A percentile compares a stretch with the other conserved stretches of the same genome.
phyloP scores from a whole-genome alignment of 495 filamentous ascomycete species.

The Daldinia decipiens region DNA sequence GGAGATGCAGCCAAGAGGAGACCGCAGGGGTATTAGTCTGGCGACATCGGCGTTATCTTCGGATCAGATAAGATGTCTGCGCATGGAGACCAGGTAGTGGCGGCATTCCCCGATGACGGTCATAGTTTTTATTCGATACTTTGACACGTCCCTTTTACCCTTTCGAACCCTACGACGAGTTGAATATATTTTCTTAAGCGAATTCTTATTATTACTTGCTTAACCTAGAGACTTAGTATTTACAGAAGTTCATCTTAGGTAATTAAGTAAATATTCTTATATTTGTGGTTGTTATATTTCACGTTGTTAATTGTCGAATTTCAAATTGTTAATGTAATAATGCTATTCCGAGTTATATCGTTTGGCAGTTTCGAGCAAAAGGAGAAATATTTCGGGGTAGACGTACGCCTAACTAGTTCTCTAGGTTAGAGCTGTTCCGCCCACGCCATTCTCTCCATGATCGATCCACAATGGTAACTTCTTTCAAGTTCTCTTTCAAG shows the following conservation, averaged over 20 bases:
- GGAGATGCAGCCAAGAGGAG: constrained; percentile 33
- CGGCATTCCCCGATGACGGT: constrained; percentile 39
- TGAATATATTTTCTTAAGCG: neutral
- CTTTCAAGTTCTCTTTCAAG: neutral
- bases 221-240: neutral
- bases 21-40: constrained; percentile 24
- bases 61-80: constrained; percentile 62
- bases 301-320: neutral
- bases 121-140: constrained; percentile 2
- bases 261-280: neutral
- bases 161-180: neutral
- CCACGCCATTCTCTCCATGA: neutral
- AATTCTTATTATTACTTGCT: neutral
- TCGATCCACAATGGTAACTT: neutral
- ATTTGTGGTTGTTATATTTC: neutral
- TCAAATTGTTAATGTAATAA: neutral
- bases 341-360: neutral
- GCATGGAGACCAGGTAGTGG: constrained; percentile 12
- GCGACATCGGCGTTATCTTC: constrained; percentile 62
- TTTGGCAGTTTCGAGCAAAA: neutral
- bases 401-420: neutral
- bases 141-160: neutral
- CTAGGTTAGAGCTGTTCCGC: neutral
- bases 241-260: neutral
- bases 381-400: neutral